These are phyloP conservation scores for Aspergillus transmontanensis DNA, from an alignment of 2,329 filamentous ascomycete species.

Conservation along the genomic window DNA sequence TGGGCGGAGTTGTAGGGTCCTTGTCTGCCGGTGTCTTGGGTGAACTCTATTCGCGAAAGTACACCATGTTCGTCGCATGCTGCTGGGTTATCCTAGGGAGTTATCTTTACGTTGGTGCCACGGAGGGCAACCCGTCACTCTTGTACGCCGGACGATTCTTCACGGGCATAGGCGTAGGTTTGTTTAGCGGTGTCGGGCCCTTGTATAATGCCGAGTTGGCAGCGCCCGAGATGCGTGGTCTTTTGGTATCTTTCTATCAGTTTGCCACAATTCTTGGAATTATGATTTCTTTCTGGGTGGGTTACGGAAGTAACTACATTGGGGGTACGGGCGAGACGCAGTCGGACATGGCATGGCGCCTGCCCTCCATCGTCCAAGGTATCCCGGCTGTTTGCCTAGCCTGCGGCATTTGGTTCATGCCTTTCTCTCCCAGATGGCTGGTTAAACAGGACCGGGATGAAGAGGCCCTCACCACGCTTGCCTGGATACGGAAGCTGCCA, in stretches of 20 bases:
- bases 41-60: slow-evolving; percentile 55
- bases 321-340: slow-evolving; percentile 30
- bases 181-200: slow-evolving; percentile 44
- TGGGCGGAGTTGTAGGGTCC: slow-evolving; percentile 51
- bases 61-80: slow-evolving; percentile 54
- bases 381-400: slow-evolving; percentile 39
- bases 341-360: slow-evolving; percentile 47
- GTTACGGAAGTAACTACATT: slow-evolving; percentile 48
- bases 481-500: slow-evolving; percentile 33
- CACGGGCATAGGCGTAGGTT: slow-evolving; percentile 33
- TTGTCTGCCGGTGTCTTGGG: slow-evolving; percentile 50
- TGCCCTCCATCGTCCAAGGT: slow-evolving; percentile 52
- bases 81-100: slow-evolving; percentile 52
- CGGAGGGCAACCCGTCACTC: slow-evolving; percentile 24
- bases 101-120: slow-evolving; percentile 33
- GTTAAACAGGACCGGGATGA: slow-evolving; percentile 50
- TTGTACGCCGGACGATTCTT: slow-evolving; percentile 34
- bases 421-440: slow-evolving; percentile 59
- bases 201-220: slow-evolving; percentile 56
- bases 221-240: slow-evolving; percentile 35
- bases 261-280: slow-evolving; percentile 39
- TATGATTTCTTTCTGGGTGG: slow-evolving; percentile 40
- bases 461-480: slow-evolving; percentile 37
- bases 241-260: slow-evolving; percentile 38
- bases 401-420: slow-evolving; percentile 49